These are phyloP conservation scores for Jasminum sambac DNA, from an alignment of 257 asterid species.

Conservation along the genomic window DNA sequence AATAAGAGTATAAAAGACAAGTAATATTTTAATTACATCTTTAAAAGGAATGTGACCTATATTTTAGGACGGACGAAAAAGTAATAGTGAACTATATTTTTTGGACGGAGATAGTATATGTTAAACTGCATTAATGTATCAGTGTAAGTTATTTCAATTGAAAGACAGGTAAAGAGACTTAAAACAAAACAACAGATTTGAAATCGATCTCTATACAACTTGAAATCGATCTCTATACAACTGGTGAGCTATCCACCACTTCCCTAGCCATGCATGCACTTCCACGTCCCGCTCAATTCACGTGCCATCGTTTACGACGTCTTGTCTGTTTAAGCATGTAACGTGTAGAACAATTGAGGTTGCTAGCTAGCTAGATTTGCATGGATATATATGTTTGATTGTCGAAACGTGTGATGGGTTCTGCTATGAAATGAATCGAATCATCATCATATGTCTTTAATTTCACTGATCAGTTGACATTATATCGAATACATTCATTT, in stretches of 20 bases:
- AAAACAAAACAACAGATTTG: too few species aligned
- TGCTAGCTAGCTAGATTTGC: constrained; percentile 21
- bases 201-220: neutral
- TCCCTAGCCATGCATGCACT: neutral
- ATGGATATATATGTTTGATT: constrained; percentile 24
- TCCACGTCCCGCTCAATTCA: neutral
- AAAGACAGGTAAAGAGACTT: too few species aligned
- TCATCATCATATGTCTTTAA: neutral
- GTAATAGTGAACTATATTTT: too few species aligned
- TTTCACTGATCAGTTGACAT: constrained; percentile 20
- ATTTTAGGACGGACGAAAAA: too few species aligned
- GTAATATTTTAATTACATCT: too few species aligned
- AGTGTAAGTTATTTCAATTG: too few species aligned
- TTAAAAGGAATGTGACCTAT: too few species aligned
- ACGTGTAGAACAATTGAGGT: constrained; percentile 30
- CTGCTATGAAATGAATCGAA: neutral
- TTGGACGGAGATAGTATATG: too few species aligned
- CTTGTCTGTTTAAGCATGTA: constrained; percentile 11
- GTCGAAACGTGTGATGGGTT: neutral
- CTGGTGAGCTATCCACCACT: neutral
- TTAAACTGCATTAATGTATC: too few species aligned
- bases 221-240: neutral
- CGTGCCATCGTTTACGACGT: constrained; percentile 10
- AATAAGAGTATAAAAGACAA: too few species aligned
- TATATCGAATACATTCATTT: constrained; percentile 7